Conservation (phyloP, 1,139 yeast species). For the Hansenula sp. region DNA sequence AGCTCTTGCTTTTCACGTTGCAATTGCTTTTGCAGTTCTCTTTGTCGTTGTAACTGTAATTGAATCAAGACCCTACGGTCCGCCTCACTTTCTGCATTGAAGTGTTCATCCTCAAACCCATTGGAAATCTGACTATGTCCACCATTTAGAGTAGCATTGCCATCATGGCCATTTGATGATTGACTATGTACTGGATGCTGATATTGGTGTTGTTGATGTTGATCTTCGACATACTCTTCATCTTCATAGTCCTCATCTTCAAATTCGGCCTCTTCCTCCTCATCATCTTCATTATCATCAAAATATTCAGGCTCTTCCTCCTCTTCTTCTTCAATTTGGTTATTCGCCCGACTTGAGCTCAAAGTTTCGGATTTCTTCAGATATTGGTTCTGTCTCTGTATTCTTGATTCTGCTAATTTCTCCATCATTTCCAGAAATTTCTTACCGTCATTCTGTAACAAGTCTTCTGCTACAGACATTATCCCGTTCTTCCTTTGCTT, state of each 20-base stretch:
- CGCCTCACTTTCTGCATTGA: slow-evolving; percentile 1
- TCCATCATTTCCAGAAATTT: slow-evolving; percentile 78
- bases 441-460: slow-evolving; percentile 70
- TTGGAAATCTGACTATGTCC: slow-evolving; percentile 1
- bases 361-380: slow-evolving; percentile 23
- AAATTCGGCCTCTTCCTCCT: slow-evolving; percentile 22
- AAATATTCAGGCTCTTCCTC: slow-evolving; percentile 32
- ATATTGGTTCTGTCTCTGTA: slow-evolving; percentile 19
- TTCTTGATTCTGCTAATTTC: slow-evolving; percentile 46
- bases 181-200: slow-evolving; percentile 2
- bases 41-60: slow-evolving; percentile 16
- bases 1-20: slow-evolving; percentile 18
- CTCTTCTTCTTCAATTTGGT: slow-evolving; percentile 31
- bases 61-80: slow-evolving; percentile 8
- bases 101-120: not conserved
- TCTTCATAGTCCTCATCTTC: slow-evolving; percentile 19
- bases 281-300: slow-evolving; percentile 24
- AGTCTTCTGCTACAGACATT: slow-evolving; percentile 71
- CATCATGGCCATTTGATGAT: not conserved
- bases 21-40: slow-evolving; percentile 16
- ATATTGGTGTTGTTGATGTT: not conserved
- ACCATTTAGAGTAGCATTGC: not conserved
- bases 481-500: slow-evolving; percentile 29
- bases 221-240: slow-evolving; percentile 4
- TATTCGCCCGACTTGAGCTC: slow-evolving; percentile 27